Percentiles rank a stretch among this genome's conserved stretches.
These are phyloP conservation scores for Mucor saturninus DNA, from an alignment of 371 early-diverging fungal genomes.

Conservation along the genomic window DNA sequence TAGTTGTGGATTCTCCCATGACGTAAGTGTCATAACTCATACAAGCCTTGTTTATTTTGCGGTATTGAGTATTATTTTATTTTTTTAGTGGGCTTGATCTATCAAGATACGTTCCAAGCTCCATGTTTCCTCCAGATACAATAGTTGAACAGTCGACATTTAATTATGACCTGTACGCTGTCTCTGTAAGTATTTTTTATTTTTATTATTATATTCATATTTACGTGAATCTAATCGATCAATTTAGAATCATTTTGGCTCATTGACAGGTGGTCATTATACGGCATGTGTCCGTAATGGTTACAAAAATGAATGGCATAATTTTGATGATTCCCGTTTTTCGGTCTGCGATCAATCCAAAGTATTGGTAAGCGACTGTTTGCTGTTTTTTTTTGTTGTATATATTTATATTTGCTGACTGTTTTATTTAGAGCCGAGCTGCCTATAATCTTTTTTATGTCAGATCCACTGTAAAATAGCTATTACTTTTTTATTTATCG, in stretches of 20 bases:
- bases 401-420: neutral
- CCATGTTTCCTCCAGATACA: conserved; percentile 37
- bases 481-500: neutral
- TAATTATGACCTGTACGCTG: conserved; percentile 86
- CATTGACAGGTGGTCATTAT: conserved; percentile 93
- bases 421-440: conserved; percentile 27
- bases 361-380: conserved; percentile 57
- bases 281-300: conserved; percentile 89
- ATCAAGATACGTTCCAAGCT: conserved; percentile 33
- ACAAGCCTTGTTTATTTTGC: neutral
- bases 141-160: conserved; percentile 26
- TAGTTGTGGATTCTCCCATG: conserved; percentile 84
- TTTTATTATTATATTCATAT: neutral
- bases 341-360: conserved; percentile 66
- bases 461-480: conserved; percentile 32
- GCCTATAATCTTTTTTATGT: conserved; percentile 45
- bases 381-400: neutral
- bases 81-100: conserved; percentile 39
- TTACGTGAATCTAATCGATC: neutral
- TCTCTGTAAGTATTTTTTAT: conserved; percentile 64
- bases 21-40: conserved; percentile 30
- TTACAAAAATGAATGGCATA: conserved; percentile 83
- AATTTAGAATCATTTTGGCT: conserved; percentile 86
- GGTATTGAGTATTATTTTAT: neutral
- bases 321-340: conserved; percentile 92